A percentile compares a stretch with the other conserved stretches of the same genome.
Conservation (phyloP, 352 stramenopile genomes). For the Phytophthora palmivora region DNA sequence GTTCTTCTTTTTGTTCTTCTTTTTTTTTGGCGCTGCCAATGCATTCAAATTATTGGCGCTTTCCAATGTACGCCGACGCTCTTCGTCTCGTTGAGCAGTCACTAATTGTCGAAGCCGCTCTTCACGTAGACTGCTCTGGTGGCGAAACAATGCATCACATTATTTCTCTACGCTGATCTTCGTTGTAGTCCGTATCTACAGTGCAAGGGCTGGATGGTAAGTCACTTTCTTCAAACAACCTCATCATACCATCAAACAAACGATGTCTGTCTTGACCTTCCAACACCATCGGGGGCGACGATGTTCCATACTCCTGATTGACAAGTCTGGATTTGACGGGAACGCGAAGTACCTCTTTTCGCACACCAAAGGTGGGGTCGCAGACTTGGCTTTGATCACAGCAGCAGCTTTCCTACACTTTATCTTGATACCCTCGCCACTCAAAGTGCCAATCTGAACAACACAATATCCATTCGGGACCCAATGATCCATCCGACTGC, state of each 20-base stretch:
- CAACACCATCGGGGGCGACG: slow-evolving; percentile 3
- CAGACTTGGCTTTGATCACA: slow-evolving; percentile 33
- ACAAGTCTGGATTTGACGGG: slow-evolving; percentile 26
- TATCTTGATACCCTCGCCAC: slow-evolving; percentile 2
- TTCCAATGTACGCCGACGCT: slow-evolving; percentile 6
- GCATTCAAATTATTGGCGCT: not conserved
- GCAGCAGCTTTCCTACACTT: slow-evolving; percentile 15
- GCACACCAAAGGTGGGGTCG: slow-evolving; percentile 8
- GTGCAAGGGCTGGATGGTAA: slow-evolving; percentile 23
- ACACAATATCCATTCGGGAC: slow-evolving; percentile 2
- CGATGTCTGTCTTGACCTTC: not conserved
- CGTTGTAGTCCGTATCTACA: slow-evolving; percentile 9
- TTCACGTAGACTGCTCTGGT: slow-evolving; percentile 14
- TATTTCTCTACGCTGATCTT: slow-evolving; percentile 2
- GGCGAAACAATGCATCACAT: slow-evolving; percentile 9
- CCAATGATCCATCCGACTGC: slow-evolving; percentile 35
- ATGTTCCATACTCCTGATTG: slow-evolving; percentile 18
- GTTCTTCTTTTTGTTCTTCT: not conserved
- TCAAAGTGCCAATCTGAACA: not conserved
- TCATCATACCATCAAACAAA: slow-evolving; percentile 28
- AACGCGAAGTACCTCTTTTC: slow-evolving; percentile 25
- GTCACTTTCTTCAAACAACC: slow-evolving; percentile 19
- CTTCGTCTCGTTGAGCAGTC: slow-evolving; percentile 17
- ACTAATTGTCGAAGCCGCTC: slow-evolving; percentile 13
- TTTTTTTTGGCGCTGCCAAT: not conserved